Conservation (phyloP, 2,329 filamentous ascomycete species). For the Aspergillus costaricaensis region DNA sequence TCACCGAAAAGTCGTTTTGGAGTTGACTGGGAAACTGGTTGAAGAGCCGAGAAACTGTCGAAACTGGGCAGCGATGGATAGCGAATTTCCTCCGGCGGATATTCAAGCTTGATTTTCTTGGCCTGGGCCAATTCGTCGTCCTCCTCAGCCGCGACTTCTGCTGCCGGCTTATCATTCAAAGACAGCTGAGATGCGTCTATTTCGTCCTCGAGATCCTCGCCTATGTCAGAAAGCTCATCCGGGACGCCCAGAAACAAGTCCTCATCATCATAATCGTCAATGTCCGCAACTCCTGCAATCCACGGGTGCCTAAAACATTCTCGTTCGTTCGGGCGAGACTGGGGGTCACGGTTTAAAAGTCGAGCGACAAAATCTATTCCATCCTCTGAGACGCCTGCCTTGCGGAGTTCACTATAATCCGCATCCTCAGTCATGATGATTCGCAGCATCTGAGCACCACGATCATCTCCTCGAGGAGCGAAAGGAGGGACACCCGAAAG, state of each 20-base stretch:
- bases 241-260: conserved; percentile 55
- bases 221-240: conserved; percentile 38
- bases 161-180: conserved; percentile 52
- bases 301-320: conserved; percentile 73
- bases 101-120: conserved; percentile 39
- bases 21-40: conserved; percentile 27
- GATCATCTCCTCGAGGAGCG: conserved; percentile 72
- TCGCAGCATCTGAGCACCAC: conserved; percentile 73
- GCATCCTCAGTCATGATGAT: conserved; percentile 80
- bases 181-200: conserved; percentile 65
- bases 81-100: conserved; percentile 33
- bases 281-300: conserved; percentile 60
- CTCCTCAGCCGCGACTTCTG: conserved; percentile 37
- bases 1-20: conserved; percentile 62
- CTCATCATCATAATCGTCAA: conserved; percentile 65
- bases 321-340: conserved; percentile 70
- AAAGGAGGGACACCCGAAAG: conserved; percentile 81
- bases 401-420: conserved; percentile 65
- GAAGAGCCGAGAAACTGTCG: conserved; percentile 36
- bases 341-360: conserved; percentile 83
- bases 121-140: conserved; percentile 37
- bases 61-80: conserved; percentile 48
- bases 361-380: conserved; percentile 72
- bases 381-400: conserved; percentile 60
- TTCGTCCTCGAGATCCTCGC: conserved; percentile 44